A percentile compares a stretch with the other conserved stretches of the same genome.
Conservation (phyloP, 1,284 basidiomycete genomes). For the Athelia psychrophila region DNA sequence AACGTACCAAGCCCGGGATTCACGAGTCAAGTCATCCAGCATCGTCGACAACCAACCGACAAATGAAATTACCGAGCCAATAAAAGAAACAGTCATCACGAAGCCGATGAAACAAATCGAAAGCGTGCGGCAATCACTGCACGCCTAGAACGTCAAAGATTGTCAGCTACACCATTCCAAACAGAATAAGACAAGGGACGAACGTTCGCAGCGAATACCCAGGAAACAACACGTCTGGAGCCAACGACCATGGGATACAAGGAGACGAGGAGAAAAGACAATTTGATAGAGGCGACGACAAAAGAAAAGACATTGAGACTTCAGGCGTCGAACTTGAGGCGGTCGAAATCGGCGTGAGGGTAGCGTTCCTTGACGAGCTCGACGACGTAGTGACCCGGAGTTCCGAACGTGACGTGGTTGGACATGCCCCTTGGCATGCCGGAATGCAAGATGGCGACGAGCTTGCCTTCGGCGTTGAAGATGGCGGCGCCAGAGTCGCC, state of each 20-base stretch:
- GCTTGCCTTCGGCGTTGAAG: conserved; percentile 21
- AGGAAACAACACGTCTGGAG: conserved; percentile 6
- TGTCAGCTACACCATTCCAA: no score
- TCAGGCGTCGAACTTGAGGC: conserved; percentile 7
- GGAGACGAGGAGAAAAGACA: not conserved
- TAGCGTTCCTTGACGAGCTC: conserved; percentile 20
- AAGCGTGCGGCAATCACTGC: no score
- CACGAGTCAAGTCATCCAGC: no score
- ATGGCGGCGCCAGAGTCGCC: conserved; percentile 26
- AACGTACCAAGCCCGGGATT: no score
- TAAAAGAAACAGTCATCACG: no score
- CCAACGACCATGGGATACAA: conserved; percentile 8
- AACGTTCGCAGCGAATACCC: conserved; percentile 15
- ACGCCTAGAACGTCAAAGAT: no score
- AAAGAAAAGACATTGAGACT: not conserved
- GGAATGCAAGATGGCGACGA: conserved; percentile 25
- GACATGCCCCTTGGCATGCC: conserved; percentile 17
- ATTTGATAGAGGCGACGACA: not conserved
- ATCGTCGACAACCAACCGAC: no score
- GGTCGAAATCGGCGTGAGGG: conserved; percentile 14
- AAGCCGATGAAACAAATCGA: no score
- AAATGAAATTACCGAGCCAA: no score
- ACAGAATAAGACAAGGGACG: no score
- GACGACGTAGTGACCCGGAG: conserved; percentile 20
- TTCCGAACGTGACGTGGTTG: conserved; percentile 25